Conservation (phyloP, 805 yeast genomes). For the Candida ascalaphidarum region DNA sequence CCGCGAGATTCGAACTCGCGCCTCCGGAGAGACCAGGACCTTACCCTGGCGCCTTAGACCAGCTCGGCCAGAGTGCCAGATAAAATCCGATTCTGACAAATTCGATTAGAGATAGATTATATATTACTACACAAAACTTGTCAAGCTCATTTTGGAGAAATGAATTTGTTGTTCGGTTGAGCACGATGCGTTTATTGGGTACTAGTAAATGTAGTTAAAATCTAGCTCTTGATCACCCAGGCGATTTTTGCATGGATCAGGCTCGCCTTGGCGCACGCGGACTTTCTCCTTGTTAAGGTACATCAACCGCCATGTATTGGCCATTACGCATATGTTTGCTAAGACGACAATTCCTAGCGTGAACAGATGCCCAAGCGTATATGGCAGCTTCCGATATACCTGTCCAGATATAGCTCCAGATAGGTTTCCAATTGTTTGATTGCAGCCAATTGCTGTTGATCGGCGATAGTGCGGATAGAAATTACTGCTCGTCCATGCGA, state of each 20-base stretch:
- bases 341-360: slow-evolving; percentile 25
- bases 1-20: slow-evolving; percentile 40
- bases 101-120: no score
- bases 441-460: slow-evolving; percentile 32
- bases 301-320: slow-evolving; percentile 7
- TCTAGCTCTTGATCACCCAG: no score
- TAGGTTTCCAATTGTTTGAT: slow-evolving; percentile 36
- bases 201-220: no score
- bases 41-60: slow-evolving; percentile 40
- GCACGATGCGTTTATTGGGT: no score
- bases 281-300: slow-evolving; percentile 11
- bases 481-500: slow-evolving; percentile 37
- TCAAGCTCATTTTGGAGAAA: no score
- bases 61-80: slow-evolving; percentile 34
- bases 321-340: slow-evolving; percentile 8
- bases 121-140: no score
- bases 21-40: slow-evolving; percentile 40
- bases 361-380: slow-evolving; percentile 29
- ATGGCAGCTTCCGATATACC: slow-evolving; percentile 32
- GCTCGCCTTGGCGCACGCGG: no score
- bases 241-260: no score
- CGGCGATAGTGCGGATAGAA: slow-evolving; percentile 34
- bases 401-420: slow-evolving; percentile 39
- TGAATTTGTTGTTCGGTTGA: no score
- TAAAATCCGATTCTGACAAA: no score